Evolutionary conservation across 176 grass and related monocot genomes (phyloP).

Genomic region (Phragmites australis): DNA sequence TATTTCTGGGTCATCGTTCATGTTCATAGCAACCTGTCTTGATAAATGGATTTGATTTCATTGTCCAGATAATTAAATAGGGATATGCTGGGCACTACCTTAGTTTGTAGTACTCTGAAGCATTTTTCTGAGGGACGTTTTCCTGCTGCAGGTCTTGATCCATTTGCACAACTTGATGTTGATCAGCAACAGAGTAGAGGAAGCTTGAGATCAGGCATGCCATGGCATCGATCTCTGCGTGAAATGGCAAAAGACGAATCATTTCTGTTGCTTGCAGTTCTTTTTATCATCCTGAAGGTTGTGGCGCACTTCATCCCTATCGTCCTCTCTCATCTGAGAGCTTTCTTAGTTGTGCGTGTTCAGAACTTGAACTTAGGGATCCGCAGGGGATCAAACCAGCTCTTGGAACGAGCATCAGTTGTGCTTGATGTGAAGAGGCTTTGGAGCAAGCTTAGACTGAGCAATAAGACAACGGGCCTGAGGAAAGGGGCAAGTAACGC

Average conservation of each 20-base stretch:
- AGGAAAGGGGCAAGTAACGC: slow-evolving; percentile 81
- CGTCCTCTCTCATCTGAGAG: slow-evolving; percentile 43
- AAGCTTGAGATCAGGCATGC: slow-evolving; percentile 26
- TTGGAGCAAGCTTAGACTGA: slow-evolving; percentile 67
- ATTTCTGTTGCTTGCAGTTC: slow-evolving; percentile 39
- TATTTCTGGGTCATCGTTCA: not conserved
- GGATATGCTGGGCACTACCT: not conserved
- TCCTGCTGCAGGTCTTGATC: slow-evolving; percentile 54
- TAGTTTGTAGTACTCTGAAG: slow-evolving; percentile 5
- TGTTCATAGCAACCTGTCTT: not conserved
- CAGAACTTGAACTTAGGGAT: slow-evolving; percentile 52
- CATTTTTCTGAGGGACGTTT: slow-evolving; percentile 20
- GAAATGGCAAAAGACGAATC: slow-evolving; percentile 49
- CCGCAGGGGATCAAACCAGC: slow-evolving; percentile 48
- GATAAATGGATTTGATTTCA: slow-evolving; percentile 5
- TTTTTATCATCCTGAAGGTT: slow-evolving; percentile 60
- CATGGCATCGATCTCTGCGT: slow-evolving; percentile 27
- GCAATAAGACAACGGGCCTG: slow-evolving; percentile 63
- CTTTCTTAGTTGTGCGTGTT: slow-evolving; percentile 45
- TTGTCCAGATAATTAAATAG: slow-evolving; percentile 11
- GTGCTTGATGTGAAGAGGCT: slow-evolving; percentile 61
- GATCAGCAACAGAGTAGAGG: slow-evolving; percentile 41
- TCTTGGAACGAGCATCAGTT: slow-evolving; percentile 48
- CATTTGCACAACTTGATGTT: slow-evolving; percentile 57
- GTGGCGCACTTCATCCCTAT: slow-evolving; percentile 22